Evolutionary conservation across 1,139 yeast species (phyloP).

Genomic region (Kodamaea derodonti): DNA sequence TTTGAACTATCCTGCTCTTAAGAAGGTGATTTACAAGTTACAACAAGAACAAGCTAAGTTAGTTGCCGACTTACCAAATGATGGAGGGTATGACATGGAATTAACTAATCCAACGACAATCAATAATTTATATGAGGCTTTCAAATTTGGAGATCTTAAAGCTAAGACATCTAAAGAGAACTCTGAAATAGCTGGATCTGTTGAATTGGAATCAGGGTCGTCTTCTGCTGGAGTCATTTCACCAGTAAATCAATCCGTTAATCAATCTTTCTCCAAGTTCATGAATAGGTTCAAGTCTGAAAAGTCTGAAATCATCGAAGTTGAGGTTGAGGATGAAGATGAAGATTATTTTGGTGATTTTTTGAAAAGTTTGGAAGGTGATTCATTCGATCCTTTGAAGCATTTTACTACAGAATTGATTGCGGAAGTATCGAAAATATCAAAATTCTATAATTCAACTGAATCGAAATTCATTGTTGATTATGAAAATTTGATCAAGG

Average conservation of each 20-base stretch:
- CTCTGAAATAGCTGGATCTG: slow-evolving; percentile 3
- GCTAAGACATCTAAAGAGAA: slow-evolving; percentile 5
- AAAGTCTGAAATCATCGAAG: slow-evolving; percentile 6
- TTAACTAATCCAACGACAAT: slow-evolving; percentile 22
- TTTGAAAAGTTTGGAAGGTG: slow-evolving; percentile 2
- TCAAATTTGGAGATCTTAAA: slow-evolving; percentile 5
- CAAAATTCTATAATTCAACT: slow-evolving; percentile 48
- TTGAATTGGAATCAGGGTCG: slow-evolving; percentile 7
- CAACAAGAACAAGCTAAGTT: slow-evolving; percentile 33
- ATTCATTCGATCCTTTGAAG: slow-evolving; percentile 33
- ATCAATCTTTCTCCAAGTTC: slow-evolving; percentile 5
- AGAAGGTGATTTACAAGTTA: slow-evolving; percentile 53
- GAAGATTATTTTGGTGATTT: slow-evolving; percentile 6
- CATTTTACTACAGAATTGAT: slow-evolving; percentile 52
- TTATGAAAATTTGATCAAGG: slow-evolving; percentile 42
- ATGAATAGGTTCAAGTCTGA: slow-evolving; percentile 9
- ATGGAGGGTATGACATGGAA: slow-evolving; percentile 22
- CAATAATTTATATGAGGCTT: slow-evolving; percentile 23
- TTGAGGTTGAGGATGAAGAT: slow-evolving; percentile 7
- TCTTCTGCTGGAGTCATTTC: slow-evolving; percentile 2
- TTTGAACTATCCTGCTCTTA: slow-evolving; percentile 61
- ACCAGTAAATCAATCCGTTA: background rate
- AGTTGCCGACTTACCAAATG: slow-evolving; percentile 19
- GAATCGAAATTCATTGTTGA: slow-evolving; percentile 46
- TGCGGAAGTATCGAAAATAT: slow-evolving; percentile 53